Evolutionary conservation across 169 alveolate genomes (phyloP), one percentile per base, ranked within the genome.

Genomic region (Plasmodium chabaudi): DNA sequence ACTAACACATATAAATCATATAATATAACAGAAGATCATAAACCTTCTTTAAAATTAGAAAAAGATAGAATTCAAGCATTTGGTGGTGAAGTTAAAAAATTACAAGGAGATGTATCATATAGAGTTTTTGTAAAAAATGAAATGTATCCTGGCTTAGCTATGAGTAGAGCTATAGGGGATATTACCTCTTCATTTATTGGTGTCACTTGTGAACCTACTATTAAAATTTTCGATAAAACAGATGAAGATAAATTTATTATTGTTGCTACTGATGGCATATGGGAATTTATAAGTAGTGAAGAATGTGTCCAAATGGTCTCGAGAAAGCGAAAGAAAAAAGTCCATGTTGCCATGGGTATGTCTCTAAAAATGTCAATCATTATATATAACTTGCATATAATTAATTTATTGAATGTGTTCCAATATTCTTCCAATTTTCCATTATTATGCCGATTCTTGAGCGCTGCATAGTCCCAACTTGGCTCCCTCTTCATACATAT

Each of bases 151-250:
- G 98, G 99, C 5, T 89, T 97, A 72, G 97, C 99, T 7, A 95
- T 97, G 98, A 93, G 97, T 34, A 93, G 99, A 61, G 95, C 98
- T 56, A 88, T 97, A 19, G 99, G 99, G 1, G 99, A 97, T 75
- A 88, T 93, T 51, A 86, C 95, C n/a, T 97, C 97, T 1, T 91
- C 95, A 47, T 88, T 93, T 27, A 95, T 95, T 7, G 99, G 99
- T 2, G 97, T 97, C 60, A 93, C 94, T 17, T 94, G 95, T 19
- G 96, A 93, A 5, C 99, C 99, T 6, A 96, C 96, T 56, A 74
- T 94, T n/a, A 59, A 63, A 15, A 93, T 87, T 61, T 60, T 70
- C 25, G 84, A 87, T 27, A 59, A 95, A 61, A 71, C 92, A 9
- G 89, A 84, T 5, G 89, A 87, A 69, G 91, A 84, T 34, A 84